phyloP scores from a whole-genome alignment of 192 early-diverging fungal genomes.

The Diversispora epigaea region DNA sequence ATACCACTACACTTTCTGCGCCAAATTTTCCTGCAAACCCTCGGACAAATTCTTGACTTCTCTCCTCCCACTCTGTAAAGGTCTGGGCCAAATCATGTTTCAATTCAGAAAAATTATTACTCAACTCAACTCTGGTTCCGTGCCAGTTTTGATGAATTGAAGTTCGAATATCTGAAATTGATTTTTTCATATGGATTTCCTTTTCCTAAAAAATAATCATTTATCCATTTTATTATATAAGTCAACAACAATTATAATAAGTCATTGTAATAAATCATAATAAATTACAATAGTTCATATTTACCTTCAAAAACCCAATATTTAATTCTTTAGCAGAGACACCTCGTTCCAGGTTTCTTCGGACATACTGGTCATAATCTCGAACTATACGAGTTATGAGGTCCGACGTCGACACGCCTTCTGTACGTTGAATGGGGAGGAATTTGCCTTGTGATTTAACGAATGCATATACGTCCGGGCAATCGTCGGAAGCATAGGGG shows the following conservation, averaged over 20 bases:
- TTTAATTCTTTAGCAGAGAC: slow-evolving; percentile 79
- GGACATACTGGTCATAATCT: slow-evolving; percentile 81
- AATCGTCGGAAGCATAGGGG: slow-evolving; percentile 69
- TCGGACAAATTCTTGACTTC: slow-evolving; percentile 73
- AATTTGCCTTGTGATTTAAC: slow-evolving; percentile 73
- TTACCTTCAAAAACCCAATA: slow-evolving; percentile 76
- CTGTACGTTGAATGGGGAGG: slow-evolving; percentile 72
- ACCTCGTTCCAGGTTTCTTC: slow-evolving; percentile 82
- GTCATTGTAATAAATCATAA: too few species aligned
- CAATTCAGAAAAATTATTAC: slow-evolving; percentile 61
- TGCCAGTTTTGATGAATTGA: slow-evolving; percentile 68
- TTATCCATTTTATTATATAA: too few species aligned
- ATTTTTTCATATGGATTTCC: slow-evolving; percentile 74
- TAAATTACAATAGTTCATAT: too few species aligned
- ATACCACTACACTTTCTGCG: slow-evolving; percentile 54
- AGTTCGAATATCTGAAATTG: slow-evolving; percentile 65
- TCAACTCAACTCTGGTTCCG: slow-evolving; percentile 63
- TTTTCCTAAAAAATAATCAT: slow-evolving; percentile 50
- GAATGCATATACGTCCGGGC: slow-evolving; percentile 75
- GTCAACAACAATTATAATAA: too few species aligned
- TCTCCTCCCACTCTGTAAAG: slow-evolving; percentile 68
- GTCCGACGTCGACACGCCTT: slow-evolving; percentile 78
- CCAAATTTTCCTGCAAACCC: slow-evolving; percentile 70
- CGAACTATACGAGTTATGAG: slow-evolving; percentile 81
- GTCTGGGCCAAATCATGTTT: slow-evolving; percentile 65